phyloP scores from a whole-genome alignment of 371 early-diverging fungal genomes.

The Lichtheimia hyalospora region DNA sequence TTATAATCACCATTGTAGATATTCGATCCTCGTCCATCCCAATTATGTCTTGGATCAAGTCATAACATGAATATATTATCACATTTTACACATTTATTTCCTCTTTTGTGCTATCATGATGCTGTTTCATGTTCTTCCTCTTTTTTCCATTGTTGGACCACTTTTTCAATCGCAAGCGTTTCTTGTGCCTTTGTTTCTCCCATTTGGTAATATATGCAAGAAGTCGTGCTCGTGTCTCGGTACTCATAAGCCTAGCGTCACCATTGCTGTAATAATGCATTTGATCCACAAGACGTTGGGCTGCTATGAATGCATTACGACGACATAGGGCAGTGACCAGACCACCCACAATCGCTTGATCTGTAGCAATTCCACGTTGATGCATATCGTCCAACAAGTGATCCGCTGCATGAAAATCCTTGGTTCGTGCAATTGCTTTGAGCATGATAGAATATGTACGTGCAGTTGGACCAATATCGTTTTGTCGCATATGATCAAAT shows the following conservation, averaged over 20 bases:
- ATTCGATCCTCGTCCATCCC: too few species aligned
- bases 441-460: conserved; percentile 16
- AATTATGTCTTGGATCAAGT: too few species aligned
- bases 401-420: conserved; percentile 2
- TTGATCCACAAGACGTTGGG: conserved; percentile 4
- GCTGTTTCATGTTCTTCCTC: background rate
- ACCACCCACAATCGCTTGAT: conserved; percentile 11
- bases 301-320: conserved; percentile 5
- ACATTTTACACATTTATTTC: too few species aligned
- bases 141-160: background rate
- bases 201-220: background rate
- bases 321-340: conserved; percentile 14
- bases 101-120: too few species aligned
- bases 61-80: too few species aligned
- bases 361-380: conserved; percentile 6
- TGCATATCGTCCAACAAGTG: conserved; percentile 18
- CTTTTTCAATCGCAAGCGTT: background rate
- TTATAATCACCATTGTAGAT: too few species aligned
- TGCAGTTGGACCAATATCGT: conserved; percentile 5
- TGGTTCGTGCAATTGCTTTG: conserved; percentile 4
- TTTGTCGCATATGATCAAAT: conserved; percentile 9
- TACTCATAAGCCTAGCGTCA: background rate
- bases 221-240: conserved; percentile 1
- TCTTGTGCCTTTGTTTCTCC: background rate
- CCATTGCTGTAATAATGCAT: conserved; percentile 1